Conservation (phyloP, 345 rosid species). For the Salix exigua region DNA sequence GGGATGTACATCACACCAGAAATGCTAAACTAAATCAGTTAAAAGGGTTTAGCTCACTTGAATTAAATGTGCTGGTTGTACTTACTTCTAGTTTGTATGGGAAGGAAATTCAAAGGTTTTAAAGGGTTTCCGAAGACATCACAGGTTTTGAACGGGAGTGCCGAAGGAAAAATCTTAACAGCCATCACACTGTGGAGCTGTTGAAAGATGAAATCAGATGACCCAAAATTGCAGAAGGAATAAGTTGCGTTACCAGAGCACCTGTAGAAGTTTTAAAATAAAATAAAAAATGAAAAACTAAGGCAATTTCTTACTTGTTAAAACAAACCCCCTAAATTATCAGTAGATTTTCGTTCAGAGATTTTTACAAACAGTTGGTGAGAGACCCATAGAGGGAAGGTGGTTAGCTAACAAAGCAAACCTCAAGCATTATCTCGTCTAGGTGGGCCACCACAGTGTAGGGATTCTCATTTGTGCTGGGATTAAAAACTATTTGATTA, state of each 20-base stretch:
- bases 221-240: too few relatives aligned
- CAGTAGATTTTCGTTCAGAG: not conserved
- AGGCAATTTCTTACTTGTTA: too few relatives aligned
- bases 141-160: slow-evolving; percentile 28
- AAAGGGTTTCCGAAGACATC: slow-evolving; percentile 25
- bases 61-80: not conserved
- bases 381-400: not conserved
- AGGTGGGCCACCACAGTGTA: too few relatives aligned
- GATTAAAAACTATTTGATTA: too few relatives aligned
- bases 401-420: too few relatives aligned
- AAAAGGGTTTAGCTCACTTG: not conserved
- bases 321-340: too few relatives aligned
- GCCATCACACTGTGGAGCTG: slow-evolving; percentile 26
- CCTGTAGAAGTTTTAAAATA: too few relatives aligned
- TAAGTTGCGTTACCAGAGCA: too few relatives aligned
- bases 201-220: not conserved
- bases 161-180: slow-evolving; percentile 9
- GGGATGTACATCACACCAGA: not conserved
- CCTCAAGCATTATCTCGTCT: too few relatives aligned
- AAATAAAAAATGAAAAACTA: too few relatives aligned
- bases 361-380: slow-evolving; percentile 29
- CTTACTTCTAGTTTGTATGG: slow-evolving; percentile 29
- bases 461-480: too few relatives aligned
- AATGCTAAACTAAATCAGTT: not conserved
- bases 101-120: slow-evolving; percentile 14